Evolutionary conservation across 805 yeast genomes (phyloP).

Genomic region (Barnettozyma sucrosica): DNA sequence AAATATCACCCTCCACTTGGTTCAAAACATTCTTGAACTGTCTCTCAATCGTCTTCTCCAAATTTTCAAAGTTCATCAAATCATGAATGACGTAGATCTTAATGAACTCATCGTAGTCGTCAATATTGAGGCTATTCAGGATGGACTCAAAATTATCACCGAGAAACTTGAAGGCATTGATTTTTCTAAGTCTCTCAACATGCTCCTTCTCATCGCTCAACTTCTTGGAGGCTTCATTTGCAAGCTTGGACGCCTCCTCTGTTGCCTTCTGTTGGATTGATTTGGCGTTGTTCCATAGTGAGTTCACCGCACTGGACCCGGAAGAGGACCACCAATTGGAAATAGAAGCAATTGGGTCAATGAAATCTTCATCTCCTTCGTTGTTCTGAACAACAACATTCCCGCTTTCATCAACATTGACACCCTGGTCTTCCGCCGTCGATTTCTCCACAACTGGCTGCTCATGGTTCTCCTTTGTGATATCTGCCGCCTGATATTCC

Average conservation of each 20-base stretch:
- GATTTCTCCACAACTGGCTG: slow-evolving; percentile 17
- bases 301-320: slow-evolving; percentile 60
- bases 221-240: slow-evolving; percentile 25
- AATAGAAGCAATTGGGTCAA: slow-evolving; percentile 60
- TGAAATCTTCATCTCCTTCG: slow-evolving; percentile 19
- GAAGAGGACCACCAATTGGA: slow-evolving; percentile 72
- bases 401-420: slow-evolving; percentile 14
- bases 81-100: slow-evolving; percentile 65
- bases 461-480: slow-evolving; percentile 11
- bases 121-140: slow-evolving; percentile 25
- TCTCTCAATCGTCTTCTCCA: slow-evolving; percentile 41
- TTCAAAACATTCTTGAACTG: slow-evolving; percentile 59
- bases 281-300: slow-evolving; percentile 64
- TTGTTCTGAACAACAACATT: slow-evolving; percentile 9
- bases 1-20: slow-evolving; percentile 76
- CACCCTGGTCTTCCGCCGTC: slow-evolving; percentile 13
- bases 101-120: slow-evolving; percentile 43
- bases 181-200: slow-evolving; percentile 15
- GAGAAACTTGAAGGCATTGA: slow-evolving; percentile 5
- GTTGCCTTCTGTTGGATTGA: slow-evolving; percentile 36
- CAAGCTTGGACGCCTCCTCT: slow-evolving; percentile 25
- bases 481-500: slow-evolving; percentile 15
- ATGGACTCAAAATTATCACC: slow-evolving; percentile 20
- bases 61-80: slow-evolving; percentile 45
- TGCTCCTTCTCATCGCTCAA: slow-evolving; percentile 27